Percentiles rank a stretch among this genome's conserved stretches.
These are phyloP conservation scores for Yamadazyma jaroonii DNA, from an alignment of 1,139 yeast genomes.

Conservation along the genomic window DNA sequence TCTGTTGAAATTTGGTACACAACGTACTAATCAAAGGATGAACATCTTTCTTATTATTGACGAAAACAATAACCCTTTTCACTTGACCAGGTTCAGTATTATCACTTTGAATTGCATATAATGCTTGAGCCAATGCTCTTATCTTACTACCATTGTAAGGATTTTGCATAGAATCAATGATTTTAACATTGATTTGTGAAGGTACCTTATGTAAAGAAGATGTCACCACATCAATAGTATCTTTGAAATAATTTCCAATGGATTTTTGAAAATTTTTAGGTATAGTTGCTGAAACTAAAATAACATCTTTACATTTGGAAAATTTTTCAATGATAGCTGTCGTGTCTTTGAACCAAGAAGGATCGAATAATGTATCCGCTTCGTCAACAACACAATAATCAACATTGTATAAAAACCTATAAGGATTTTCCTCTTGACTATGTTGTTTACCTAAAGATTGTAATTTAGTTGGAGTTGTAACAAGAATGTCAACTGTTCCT, in stretches of 20 bases:
- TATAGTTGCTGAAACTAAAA: slow-evolving; percentile 88
- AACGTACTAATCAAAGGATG: slow-evolving; percentile 55
- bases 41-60: slow-evolving; percentile 70
- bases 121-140: slow-evolving; percentile 82
- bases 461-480: slow-evolving; percentile 77
- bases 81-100: slow-evolving; percentile 75
- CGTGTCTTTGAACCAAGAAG: slow-evolving; percentile 74
- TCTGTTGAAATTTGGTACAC: slow-evolving; percentile 52
- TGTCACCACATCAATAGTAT: slow-evolving; percentile 61
- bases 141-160: slow-evolving; percentile 84
- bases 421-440: slow-evolving; percentile 44
- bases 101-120: slow-evolving; percentile 82
- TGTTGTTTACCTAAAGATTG: slow-evolving; percentile 41
- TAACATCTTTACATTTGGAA: slow-evolving; percentile 56
- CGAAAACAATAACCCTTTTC: slow-evolving; percentile 84
- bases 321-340: slow-evolving; percentile 52
- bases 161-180: slow-evolving; percentile 69
- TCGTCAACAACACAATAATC: slow-evolving; percentile 82
- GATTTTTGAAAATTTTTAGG: slow-evolving; percentile 74
- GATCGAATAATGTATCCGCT: slow-evolving; percentile 90
- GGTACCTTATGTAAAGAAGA: slow-evolving; percentile 85
- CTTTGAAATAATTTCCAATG: slow-evolving; percentile 61
- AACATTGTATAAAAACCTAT: slow-evolving; percentile 42
- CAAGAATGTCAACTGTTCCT: slow-evolving; percentile 68
- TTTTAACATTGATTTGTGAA: slow-evolving; percentile 62